A percentile compares a stretch with the other conserved stretches of the same genome.
phyloP scores from a whole-genome alignment of 2,329 filamentous ascomycete genomes.

The Blastomyces percursus region DNA sequence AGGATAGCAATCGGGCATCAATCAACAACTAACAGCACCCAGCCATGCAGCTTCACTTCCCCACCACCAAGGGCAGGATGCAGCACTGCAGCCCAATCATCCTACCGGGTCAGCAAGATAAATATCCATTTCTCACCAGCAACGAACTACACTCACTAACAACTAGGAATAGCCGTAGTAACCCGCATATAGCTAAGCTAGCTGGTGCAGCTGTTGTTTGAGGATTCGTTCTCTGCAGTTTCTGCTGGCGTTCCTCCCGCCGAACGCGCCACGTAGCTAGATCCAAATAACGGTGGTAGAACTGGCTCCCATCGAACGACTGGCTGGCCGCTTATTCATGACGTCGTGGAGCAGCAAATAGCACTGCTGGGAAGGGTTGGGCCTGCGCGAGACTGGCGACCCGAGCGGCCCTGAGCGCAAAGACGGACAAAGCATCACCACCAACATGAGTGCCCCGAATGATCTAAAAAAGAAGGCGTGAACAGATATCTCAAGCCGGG shows the following conservation, averaged over 20 bases:
- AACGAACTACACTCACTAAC: not conserved
- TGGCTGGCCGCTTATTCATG: not conserved
- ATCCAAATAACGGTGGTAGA: not conserved
- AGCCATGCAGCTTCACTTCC: not conserved
- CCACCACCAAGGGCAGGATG: not conserved
- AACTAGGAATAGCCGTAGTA: not conserved
- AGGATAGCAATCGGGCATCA: conserved; percentile 2
- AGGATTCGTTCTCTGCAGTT: not conserved
- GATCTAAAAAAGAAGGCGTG: not conserved
- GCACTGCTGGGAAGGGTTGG: not conserved
- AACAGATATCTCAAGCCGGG: not conserved
- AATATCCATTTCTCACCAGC: not conserved
- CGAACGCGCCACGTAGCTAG: not conserved
- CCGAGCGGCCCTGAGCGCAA: not conserved
- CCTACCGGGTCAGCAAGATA: not conserved
- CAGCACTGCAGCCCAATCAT: not conserved
- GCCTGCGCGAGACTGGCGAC: not conserved
- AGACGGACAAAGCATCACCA: not conserved
- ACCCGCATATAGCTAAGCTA: not conserved
- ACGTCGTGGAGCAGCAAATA: not conserved
- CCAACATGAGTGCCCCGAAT: not conserved
- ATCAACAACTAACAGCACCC: not conserved
- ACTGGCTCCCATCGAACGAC: not conserved
- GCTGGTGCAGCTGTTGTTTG: not conserved
- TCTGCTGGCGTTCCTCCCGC: not conserved